Percentiles rank a stretch among this genome's conserved stretches.
phyloP scores from a whole-genome alignment of 1,284 basidiomycete genomes.

The Volvariella surrecta region DNA sequence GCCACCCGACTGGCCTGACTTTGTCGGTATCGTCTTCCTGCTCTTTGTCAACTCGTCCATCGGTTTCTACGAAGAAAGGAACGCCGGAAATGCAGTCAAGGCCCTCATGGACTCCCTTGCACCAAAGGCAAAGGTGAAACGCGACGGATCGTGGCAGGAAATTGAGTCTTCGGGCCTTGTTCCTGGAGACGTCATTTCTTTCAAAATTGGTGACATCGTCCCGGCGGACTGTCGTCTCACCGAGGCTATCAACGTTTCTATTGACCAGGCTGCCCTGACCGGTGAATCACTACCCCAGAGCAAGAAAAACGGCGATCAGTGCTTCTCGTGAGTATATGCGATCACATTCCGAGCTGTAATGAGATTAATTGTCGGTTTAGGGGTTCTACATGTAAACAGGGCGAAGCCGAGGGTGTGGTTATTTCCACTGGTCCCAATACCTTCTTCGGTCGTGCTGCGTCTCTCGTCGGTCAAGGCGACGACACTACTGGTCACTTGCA shows the following conservation, averaged over 20 bases:
- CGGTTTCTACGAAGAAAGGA: slow-evolving; percentile 97
- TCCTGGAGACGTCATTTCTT: slow-evolving; percentile 89
- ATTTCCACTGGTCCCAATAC: slow-evolving; percentile 95
- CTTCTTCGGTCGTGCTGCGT: slow-evolving; percentile 93
- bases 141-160: slow-evolving; percentile 77
- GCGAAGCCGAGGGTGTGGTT: slow-evolving; percentile 94
- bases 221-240: slow-evolving; percentile 93
- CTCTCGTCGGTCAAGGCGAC: slow-evolving; percentile 92
- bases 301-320: slow-evolving; percentile 92
- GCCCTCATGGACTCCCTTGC: slow-evolving; percentile 99
- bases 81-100: slow-evolving; percentile 97
- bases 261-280: slow-evolving; percentile 94
- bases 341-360: too few relatives aligned
- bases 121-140: slow-evolving; percentile 91
- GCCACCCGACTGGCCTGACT: slow-evolving; percentile 96
- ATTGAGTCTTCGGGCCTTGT: slow-evolving; percentile 86
- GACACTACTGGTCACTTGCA: slow-evolving; percentile 97
- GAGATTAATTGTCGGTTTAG: slow-evolving; percentile 31
- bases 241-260: slow-evolving; percentile 92
- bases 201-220: slow-evolving; percentile 98
- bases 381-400: slow-evolving; percentile 95
- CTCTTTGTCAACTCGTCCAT: slow-evolving; percentile 94
- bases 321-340: slow-evolving; percentile 92
- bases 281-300: slow-evolving; percentile 90
- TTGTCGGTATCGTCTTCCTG: slow-evolving; percentile 91